A percentile compares a stretch with the other conserved stretches of the same genome.
phyloP scores from a whole-genome alignment of 306 rosid genomes.

The Gastrolobium bilobum region DNA sequence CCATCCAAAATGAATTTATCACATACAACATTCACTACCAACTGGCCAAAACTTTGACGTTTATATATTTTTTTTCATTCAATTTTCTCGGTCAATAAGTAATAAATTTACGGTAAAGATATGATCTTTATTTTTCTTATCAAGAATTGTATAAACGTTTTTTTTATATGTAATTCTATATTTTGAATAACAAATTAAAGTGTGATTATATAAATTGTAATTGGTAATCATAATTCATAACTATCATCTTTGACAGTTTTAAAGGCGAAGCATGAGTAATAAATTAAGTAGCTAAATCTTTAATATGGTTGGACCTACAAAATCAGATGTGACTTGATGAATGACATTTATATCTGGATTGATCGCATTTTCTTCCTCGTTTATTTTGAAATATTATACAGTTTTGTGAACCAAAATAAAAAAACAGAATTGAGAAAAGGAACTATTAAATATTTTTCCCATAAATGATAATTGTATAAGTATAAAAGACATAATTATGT shows the following conservation, averaged over 20 bases:
- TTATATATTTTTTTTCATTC: too few relatives aligned
- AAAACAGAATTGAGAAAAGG: neutral
- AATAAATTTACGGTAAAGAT: neutral
- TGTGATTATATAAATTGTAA: too few relatives aligned
- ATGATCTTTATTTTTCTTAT: neutral
- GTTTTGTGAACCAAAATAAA: neutral
- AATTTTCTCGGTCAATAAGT: neutral
- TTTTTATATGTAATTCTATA: neutral
- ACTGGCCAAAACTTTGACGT: neutral
- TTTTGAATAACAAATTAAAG: neutral
- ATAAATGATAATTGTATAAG: neutral
- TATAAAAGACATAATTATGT: neutral
- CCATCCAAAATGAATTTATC: neutral
- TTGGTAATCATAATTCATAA: too few relatives aligned
- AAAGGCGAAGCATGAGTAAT: constrained; percentile 19
- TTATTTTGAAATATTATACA: neutral
- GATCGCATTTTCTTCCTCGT: neutral
- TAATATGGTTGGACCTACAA: constrained; percentile 28
- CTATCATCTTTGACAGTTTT: neutral
- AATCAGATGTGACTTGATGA: constrained; percentile 15
- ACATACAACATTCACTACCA: neutral
- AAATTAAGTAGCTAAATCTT: neutral
- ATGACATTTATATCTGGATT: neutral
- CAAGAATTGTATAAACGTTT: neutral
- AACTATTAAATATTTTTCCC: neutral